Conservation (phyloP, 495 filamentous ascomycete species). For the Apiosordaria backusii region DNA sequence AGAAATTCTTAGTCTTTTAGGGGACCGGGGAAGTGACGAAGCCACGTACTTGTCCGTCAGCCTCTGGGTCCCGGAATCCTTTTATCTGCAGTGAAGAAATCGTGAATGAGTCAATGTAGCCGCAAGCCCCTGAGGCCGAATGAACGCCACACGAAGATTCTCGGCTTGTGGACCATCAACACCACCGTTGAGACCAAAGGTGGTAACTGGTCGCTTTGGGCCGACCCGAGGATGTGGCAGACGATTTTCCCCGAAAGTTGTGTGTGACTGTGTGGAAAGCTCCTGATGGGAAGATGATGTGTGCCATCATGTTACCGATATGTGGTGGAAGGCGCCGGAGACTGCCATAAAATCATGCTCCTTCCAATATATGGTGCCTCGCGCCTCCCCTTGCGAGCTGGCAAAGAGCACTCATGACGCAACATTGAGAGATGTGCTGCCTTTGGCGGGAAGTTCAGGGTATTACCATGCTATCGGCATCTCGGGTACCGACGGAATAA, state of each 20-base stretch:
- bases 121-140: neutral
- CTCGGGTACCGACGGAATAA: neutral
- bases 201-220: neutral
- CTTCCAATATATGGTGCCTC: neutral
- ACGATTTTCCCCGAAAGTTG: neutral
- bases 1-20: neutral
- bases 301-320: neutral
- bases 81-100: neutral
- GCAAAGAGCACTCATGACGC: neutral
- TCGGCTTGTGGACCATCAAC: neutral
- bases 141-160: neutral
- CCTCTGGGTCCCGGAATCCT: neutral
- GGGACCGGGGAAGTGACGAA: neutral
- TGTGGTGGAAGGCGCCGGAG: neutral
- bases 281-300: neutral
- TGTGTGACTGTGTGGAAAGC: neutral
- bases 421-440: neutral
- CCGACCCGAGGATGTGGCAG: neutral
- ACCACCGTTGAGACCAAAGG: neutral
- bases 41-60: neutral
- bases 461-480: neutral
- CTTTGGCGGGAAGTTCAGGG: neutral
- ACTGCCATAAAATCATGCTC: neutral
- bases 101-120: neutral
- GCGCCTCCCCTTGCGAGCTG: neutral